A percentile compares a stretch with the other conserved stretches of the same genome.
These are phyloP conservation scores for Avena insularis DNA, from an alignment of 176 grass and related monocot species.

Conservation along the genomic window DNA sequence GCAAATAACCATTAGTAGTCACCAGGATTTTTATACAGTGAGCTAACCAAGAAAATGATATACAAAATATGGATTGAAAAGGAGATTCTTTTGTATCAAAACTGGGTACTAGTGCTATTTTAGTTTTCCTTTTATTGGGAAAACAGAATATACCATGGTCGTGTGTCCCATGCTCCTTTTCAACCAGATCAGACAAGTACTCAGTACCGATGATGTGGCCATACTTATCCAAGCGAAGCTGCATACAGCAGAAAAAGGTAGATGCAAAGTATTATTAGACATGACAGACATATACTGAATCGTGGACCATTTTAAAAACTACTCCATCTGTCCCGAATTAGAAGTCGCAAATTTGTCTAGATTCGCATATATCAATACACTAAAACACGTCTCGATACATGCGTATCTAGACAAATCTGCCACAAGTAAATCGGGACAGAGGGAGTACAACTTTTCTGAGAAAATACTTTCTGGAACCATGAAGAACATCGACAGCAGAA, in stretches of 20 bases:
- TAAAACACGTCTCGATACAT: no score
- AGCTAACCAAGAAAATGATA: constrained; percentile 29
- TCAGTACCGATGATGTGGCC: constrained; percentile 85
- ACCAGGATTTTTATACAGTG: neutral
- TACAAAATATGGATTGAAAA: constrained; percentile 11
- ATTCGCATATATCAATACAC: no score
- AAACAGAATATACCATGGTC: constrained; percentile 70
- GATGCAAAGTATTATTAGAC: constrained; percentile 40
- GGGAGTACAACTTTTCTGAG: neutral
- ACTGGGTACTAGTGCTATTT: constrained; percentile 9
- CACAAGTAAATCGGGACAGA: no score
- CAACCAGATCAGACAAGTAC: constrained; percentile 94
- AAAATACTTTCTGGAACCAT: constrained; percentile 10
- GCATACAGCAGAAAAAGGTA: constrained; percentile 46
- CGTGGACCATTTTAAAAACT: constrained; percentile 8
- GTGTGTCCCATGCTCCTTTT: constrained; percentile 78
- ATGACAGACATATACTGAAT: neutral
- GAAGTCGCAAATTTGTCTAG: no score
- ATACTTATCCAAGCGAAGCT: constrained; percentile 82
- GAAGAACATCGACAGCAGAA: neutral
- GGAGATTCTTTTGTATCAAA: neutral
- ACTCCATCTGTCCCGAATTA: no score
- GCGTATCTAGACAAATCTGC: no score
- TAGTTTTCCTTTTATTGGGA: neutral
- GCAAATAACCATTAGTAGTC: neutral